Base-by-base conservation (phyloP, 2,329 filamentous ascomycete species). In the Fusarium tricinctum region DNA sequence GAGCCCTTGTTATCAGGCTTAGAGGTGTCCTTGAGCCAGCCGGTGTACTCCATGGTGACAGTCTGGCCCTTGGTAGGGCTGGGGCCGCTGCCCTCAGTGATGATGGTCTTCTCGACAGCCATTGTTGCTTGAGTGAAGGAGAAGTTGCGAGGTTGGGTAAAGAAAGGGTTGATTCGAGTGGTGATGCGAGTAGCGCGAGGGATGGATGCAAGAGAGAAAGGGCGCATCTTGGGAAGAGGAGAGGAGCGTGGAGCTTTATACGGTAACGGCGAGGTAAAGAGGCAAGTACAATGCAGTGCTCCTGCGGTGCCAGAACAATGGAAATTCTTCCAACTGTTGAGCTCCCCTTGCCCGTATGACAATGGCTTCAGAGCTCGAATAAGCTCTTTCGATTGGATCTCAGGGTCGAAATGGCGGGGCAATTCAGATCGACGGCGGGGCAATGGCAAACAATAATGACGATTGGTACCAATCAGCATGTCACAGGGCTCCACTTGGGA, bases 11-110 rank as follows among this genome's bases (percentile, higher is more conserved):
- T 84, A 59, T 88, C 84, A 19, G 86, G 80, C 78, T 88, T 81
- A 68, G 76, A 81, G 22, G 83, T 76, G 76, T 97, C 90, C 81
- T 91, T 92, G 68, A 98, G 86, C 82, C 85, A 97, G 74, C 96
- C 96, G 42, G 91, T 96, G 86, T 98, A 98, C 82, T 96, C 89
- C 77, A 98, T 97, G 76, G 87, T 88, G 76, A 98, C 92, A 26
- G 82, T 88, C 78, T 97, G 89, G 70, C 92, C 91, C 17, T 77
- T 74, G 70, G 81, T 77, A 59, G 95, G 92, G 69, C 80, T 83
- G 74, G 88, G 78, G 58, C 85, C 84, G 75, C 86, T 85, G 75
- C 95, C 94, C 67, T 86, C 80, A 35, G 81, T 76, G 73, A 90
- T 78, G 68, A 87, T 80, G 49, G 84, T 86, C 85, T 93, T 97